A percentile compares a stretch with the other conserved stretches of the same genome.
These are phyloP conservation scores for Komagataella kurtzmanii DNA, from an alignment of 805 yeast species.

Conservation along the genomic window DNA sequence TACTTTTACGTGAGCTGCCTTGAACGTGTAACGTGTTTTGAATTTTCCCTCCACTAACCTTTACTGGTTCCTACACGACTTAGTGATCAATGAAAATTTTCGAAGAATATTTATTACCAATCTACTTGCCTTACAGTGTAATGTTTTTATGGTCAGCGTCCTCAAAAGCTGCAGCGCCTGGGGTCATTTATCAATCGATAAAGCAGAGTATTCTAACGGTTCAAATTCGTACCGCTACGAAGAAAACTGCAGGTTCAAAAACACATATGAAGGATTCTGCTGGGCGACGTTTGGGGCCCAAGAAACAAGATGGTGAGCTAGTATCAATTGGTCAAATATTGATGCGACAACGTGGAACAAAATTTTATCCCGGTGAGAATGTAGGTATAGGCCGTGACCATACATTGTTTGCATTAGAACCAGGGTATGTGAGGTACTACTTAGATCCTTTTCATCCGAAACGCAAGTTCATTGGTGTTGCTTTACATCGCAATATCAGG, in stretches of 20 bases:
- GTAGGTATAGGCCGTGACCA: conserved; percentile 87
- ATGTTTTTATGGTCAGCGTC: not conserved
- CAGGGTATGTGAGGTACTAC: conserved; percentile 87
- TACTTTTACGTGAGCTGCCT: not conserved
- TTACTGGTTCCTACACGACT: not conserved
- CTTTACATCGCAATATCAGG: conserved; percentile 44
- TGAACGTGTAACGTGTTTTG: not conserved
- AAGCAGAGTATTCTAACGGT: conserved; percentile 4
- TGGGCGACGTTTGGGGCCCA: conserved; percentile 89
- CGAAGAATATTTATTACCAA: too few species aligned
- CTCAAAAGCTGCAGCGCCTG: not conserved
- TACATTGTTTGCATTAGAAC: conserved; percentile 81
- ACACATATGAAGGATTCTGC: conserved; percentile 89
- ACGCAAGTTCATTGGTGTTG: conserved; percentile 82
- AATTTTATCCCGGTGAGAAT: conserved; percentile 89
- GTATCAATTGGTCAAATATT: conserved; percentile 80
- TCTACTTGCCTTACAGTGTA: not conserved
- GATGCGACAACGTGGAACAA: conserved; percentile 91
- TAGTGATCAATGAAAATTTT: not conserved
- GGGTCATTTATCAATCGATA: not conserved
- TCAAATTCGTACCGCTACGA: conserved; percentile 79
- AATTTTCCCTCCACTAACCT: not conserved
- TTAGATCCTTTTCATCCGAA: conserved; percentile 93
- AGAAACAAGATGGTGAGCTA: conserved; percentile 64
- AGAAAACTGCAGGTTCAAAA: conserved; percentile 90